Base-by-base conservation (phyloP, 225 moss, liverwort and hornwort genomes). In the Bryoerythrophyllum caledonicum region DNA sequence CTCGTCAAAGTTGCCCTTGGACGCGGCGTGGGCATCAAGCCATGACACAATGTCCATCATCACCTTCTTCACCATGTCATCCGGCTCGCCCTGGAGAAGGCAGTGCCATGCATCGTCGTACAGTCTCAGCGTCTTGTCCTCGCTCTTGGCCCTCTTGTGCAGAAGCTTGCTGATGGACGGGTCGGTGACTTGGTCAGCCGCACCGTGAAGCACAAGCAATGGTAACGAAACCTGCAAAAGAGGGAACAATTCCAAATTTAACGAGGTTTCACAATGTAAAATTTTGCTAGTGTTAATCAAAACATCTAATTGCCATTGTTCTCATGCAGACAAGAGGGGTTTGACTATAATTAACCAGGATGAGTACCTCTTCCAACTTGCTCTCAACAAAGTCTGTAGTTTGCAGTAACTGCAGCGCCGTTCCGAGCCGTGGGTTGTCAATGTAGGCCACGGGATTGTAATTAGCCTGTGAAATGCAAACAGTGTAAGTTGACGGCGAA, bases 91-190 rank as follows among this genome's bases (percentile, higher is more conserved):
- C 72, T 93, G 90, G 9, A 99, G 69, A n/a, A 99, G 87, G 10
- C 93, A 91, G 72, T 99, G 99, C 99, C 95, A 95, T 38, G 95
- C 85, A 46, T 84, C 83, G 0, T 95, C 86, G 28, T 99, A 99
- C 1, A 99, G 63, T 25, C 73, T 81, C 0, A 94, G 48, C 1
- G 86, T 90, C 43, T 99, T 99, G 67, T 95, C 99, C 38, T 79
- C 3, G 16, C 85, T 95, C 49, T 74, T 78, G 1, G 95, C 90
- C 79, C 62, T 87, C 65, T 93, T 80, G 64, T 87, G 67, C 43
- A 99, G 84, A 13, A 82, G 66, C 78, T 82, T 74, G 82, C 97
- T 99, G 58, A 99, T 86, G 20, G 89, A 88, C 48, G 93, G 91
- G 61, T 99, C 99, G 9, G 99, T 99, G 23, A 99, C 93, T 84